Percentiles rank a stretch among this genome's conserved stretches.
These are phyloP conservation scores for Tetraselmis striata DNA, from an alignment of 139 green algal genomes.

Conservation along the genomic window DNA sequence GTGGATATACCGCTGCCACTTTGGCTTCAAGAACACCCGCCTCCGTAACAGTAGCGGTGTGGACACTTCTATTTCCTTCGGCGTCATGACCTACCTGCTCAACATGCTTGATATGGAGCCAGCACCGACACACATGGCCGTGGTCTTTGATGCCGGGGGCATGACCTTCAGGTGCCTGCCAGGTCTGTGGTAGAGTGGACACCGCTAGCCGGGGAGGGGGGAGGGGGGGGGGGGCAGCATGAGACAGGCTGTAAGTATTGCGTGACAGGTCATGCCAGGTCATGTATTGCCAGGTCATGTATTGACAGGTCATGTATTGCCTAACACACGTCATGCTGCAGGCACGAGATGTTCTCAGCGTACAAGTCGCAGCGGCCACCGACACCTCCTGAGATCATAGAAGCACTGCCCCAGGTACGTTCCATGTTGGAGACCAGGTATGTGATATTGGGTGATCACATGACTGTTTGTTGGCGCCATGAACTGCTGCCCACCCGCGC, in stretches of 20 bases:
- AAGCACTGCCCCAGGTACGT: constrained; percentile 20
- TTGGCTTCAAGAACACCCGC: constrained; percentile 18
- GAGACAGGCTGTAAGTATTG: too few relatives aligned
- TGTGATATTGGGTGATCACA: too few relatives aligned
- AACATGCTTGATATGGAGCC: constrained; percentile 34
- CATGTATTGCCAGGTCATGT: neutral
- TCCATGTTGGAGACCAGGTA: too few relatives aligned
- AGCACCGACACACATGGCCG: constrained; percentile 54
- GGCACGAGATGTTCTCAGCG: constrained; percentile 44
- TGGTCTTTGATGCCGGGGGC: constrained; percentile 54
- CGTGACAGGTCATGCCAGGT: too few relatives aligned
- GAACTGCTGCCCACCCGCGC: neutral
- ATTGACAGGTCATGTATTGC: too few relatives aligned
- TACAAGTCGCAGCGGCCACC: constrained; percentile 57
- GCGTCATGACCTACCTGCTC: constrained; percentile 41
- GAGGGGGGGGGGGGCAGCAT: too few relatives aligned
- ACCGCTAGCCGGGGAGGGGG: too few relatives aligned
- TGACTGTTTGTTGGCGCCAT: neutral
- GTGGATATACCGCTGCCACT: constrained; percentile 50
- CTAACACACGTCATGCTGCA: too few relatives aligned
- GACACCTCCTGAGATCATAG: constrained; percentile 31
- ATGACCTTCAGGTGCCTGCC: constrained; percentile 45
- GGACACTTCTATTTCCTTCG: constrained; percentile 45
- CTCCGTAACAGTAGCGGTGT: constrained; percentile 11
- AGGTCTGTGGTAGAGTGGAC: too few relatives aligned